phyloP scores from a whole-genome alignment of 1,139 yeast species.

The Zygoascus sp. region DNA sequence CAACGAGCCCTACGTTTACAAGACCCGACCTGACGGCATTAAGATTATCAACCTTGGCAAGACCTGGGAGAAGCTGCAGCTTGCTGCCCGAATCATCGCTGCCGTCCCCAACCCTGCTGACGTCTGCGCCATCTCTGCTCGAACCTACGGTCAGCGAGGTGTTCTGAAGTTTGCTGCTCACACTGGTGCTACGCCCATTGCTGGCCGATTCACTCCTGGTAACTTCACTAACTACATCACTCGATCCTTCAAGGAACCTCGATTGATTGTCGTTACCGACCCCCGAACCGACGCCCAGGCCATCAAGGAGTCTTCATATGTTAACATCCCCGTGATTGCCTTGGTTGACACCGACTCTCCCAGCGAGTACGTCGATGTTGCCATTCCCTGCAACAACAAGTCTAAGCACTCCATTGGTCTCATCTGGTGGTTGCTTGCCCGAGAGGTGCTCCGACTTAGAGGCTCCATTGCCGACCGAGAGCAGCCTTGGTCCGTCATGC shows the following conservation, averaged over 20 bases:
- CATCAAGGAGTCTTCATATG: conserved; percentile 99
- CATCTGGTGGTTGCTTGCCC: conserved; percentile 98
- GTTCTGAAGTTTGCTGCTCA: conserved; percentile 99
- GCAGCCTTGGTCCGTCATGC: conserved; percentile 98
- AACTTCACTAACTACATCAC: conserved; percentile 99
- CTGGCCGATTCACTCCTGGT: conserved; percentile 99
- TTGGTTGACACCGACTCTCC: conserved; percentile 98
- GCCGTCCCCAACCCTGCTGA: conserved; percentile 98
- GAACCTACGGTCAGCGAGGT: conserved; percentile 99
- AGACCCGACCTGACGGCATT: conserved; percentile 99
- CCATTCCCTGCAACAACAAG: conserved; percentile 99
- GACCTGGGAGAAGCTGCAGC: conserved; percentile 99
- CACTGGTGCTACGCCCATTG: conserved; percentile 99
- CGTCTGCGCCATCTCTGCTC: conserved; percentile 97
- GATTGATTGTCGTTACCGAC: conserved; percentile 98
- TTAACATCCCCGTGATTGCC: conserved; percentile 99
- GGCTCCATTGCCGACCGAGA: conserved; percentile 97
- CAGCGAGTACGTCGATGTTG: conserved; percentile 98
- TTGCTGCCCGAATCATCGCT: conserved; percentile 99
- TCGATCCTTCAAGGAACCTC: conserved; percentile 99
- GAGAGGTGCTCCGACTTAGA: conserved; percentile 99
- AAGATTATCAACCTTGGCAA: conserved; percentile 97
- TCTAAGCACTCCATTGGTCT: conserved; percentile 99
- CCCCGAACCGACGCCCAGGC: conserved; percentile 99
- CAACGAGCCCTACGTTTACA: conserved; percentile 99